These are phyloP conservation scores for Rauvolfia tetraphylla DNA, from an alignment of 257 asterid species.

Conservation along the genomic window DNA sequence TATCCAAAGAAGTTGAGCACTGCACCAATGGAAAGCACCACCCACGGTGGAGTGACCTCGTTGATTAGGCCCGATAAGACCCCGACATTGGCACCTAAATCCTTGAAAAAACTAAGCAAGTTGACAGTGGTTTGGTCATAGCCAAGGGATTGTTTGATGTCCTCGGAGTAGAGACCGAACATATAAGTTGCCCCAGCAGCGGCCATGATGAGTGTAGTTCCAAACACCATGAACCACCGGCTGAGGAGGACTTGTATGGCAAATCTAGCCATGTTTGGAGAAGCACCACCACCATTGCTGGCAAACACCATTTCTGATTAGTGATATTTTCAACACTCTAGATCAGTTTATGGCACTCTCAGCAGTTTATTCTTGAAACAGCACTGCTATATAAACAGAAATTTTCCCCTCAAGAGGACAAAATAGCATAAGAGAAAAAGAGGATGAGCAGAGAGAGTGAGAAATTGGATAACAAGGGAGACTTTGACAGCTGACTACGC, in stretches of 20 bases:
- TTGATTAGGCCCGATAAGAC: conserved; percentile 61
- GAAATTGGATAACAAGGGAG: background rate
- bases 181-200: conserved; percentile 89
- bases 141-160: conserved; percentile 46
- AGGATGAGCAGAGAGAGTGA: background rate
- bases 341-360: background rate
- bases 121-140: conserved; percentile 80
- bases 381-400: background rate
- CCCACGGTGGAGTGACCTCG: conserved; percentile 91
- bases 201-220: conserved; percentile 57
- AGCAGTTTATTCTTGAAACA: background rate
- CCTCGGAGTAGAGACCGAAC: conserved; percentile 60
- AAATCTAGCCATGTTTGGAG: conserved; percentile 20
- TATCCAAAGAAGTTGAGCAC: conserved; percentile 71
- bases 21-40: conserved; percentile 68
- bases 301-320: conserved; percentile 30
- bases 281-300: conserved; percentile 8
- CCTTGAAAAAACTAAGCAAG: conserved; percentile 77
- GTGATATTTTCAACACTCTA: background rate
- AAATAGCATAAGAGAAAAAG: background rate
- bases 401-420: background rate
- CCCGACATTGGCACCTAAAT: conserved; percentile 70
- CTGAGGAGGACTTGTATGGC: conserved; percentile 44
- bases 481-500: background rate
- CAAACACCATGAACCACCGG: conserved; percentile 83